A percentile compares a stretch with the other conserved stretches of the same genome.
phyloP scores from a whole-genome alignment of 2,329 filamentous ascomycete genomes.

The Alternaria angustiovoidea region DNA sequence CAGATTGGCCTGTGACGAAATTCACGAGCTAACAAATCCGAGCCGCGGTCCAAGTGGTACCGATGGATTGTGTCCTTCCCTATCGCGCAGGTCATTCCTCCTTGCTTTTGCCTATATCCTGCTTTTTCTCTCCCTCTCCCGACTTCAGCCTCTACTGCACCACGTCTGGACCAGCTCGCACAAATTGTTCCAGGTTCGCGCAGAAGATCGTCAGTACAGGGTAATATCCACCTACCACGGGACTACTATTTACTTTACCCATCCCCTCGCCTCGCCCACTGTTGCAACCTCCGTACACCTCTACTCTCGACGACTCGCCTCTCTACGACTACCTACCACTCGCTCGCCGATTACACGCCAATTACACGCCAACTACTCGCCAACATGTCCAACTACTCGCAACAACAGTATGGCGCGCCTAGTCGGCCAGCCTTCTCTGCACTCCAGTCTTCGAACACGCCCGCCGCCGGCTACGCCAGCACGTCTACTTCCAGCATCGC shows the following conservation, averaged over 20 bases:
- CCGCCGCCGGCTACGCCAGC: conserved; percentile 52
- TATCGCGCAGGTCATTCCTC: conserved; percentile 7
- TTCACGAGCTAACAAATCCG: conserved; percentile 20
- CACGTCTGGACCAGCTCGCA: conserved; percentile 7
- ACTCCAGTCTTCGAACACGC: conserved; percentile 43
- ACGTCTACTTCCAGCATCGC: conserved; percentile 53
- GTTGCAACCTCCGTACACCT: conserved; percentile 6
- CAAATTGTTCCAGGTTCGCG: conserved; percentile 23
- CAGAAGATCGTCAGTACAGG: conserved; percentile 14
- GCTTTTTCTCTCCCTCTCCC: conserved; percentile 7
- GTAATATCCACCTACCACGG: conserved; percentile 33
- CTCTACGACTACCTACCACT: neutral
- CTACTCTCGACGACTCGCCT: neutral
- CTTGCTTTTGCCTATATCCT: conserved; percentile 15
- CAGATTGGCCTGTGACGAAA: conserved; percentile 24
- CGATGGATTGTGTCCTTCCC: conserved; percentile 12
- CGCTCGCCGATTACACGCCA: neutral
- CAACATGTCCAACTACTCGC: conserved; percentile 32
- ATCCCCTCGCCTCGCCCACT: conserved; percentile 19
- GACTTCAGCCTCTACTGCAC: conserved; percentile 18
- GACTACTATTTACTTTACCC: conserved; percentile 27
- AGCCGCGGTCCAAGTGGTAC: conserved; percentile 31
- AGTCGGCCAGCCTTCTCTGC: conserved; percentile 47
- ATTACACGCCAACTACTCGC: neutral
- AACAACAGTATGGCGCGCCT: conserved; percentile 29